A percentile compares a stretch with the other conserved stretches of the same genome.
Evolutionary conservation across 2,329 filamentous ascomycete species (phyloP).

Genomic region (Colletotrichum sp.): DNA sequence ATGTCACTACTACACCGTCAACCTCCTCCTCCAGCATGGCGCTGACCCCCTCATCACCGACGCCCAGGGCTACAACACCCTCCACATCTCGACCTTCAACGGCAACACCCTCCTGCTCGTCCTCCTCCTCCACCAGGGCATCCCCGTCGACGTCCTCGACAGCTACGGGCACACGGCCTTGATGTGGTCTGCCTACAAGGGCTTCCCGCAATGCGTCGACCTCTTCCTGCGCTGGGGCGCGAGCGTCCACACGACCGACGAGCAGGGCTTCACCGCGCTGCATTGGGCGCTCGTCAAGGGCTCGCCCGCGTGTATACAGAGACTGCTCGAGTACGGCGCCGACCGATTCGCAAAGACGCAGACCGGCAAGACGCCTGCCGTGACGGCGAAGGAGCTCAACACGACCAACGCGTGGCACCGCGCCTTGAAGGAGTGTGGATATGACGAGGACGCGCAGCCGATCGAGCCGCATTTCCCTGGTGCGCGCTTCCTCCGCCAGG

Average conservation of each 20-base stretch:
- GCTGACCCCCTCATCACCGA: slow-evolving; percentile 93
- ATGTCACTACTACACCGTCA: slow-evolving; percentile 95
- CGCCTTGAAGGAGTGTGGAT: slow-evolving; percentile 84
- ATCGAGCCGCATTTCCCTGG: slow-evolving; percentile 73
- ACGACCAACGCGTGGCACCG: slow-evolving; percentile 81
- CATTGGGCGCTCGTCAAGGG: slow-evolving; percentile 98
- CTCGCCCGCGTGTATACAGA: slow-evolving; percentile 85
- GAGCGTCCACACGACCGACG: slow-evolving; percentile 87
- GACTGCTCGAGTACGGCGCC: slow-evolving; percentile 92
- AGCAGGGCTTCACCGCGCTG: slow-evolving; percentile 91
- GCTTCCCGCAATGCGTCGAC: slow-evolving; percentile 90
- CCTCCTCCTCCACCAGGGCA: slow-evolving; percentile 91
- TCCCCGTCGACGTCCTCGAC: slow-evolving; percentile 91
- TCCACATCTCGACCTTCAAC: slow-evolving; percentile 96
- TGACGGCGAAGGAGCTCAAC: slow-evolving; percentile 90
- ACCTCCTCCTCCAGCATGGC: slow-evolving; percentile 87
- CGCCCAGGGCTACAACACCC: slow-evolving; percentile 95
- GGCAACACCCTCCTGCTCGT: slow-evolving; percentile 91
- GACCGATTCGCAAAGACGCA: slow-evolving; percentile 90
- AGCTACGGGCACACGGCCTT: slow-evolving; percentile 89
- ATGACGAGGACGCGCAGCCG: slow-evolving; percentile 77
- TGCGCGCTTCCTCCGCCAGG: slow-evolving; percentile 75
- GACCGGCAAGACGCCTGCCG: slow-evolving; percentile 87
- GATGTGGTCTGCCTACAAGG: slow-evolving; percentile 99
- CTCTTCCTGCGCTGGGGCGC: slow-evolving; percentile 94